A percentile compares a stretch with the other conserved stretches of the same genome.
Evolutionary conservation across 2,329 filamentous ascomycete species (phyloP).

Genomic region (Monilinia fructicola): DNA sequence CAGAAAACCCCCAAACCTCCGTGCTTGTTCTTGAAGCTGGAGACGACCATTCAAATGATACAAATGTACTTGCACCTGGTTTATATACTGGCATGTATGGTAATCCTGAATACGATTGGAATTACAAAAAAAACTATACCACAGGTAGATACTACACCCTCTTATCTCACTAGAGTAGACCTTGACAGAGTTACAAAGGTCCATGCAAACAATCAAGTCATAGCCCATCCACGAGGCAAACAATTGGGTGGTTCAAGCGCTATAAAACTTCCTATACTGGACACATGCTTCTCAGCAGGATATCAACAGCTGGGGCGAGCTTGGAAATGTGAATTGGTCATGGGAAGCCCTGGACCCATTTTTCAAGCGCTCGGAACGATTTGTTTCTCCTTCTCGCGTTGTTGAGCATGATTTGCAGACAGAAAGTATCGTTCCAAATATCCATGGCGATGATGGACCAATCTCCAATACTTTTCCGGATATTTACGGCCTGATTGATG

Average conservation of each 20-base stretch:
- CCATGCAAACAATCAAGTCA: constrained; percentile 18
- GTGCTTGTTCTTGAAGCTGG: constrained; percentile 30
- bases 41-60: constrained; percentile 12
- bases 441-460: constrained; percentile 42
- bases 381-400: constrained; percentile 8
- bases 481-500: neutral
- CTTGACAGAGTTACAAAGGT: constrained; percentile 12
- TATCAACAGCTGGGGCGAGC: constrained; percentile 44
- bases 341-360: constrained; percentile 44
- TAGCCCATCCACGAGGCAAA: constrained; percentile 39
- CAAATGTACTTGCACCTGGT: constrained; percentile 10
- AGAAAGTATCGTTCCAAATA: constrained; percentile 47
- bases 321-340: constrained; percentile 12
- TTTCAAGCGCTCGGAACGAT: constrained; percentile 39
- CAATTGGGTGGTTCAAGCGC: constrained; percentile 41
- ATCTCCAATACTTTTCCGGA: neutral
- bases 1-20: constrained; percentile 20
- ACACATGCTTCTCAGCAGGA: constrained; percentile 33
- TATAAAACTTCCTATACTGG: constrained; percentile 43
- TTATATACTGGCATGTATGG: constrained; percentile 8
- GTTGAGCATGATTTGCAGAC: constrained; percentile 5
- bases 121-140: constrained; percentile 24
- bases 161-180: neutral
- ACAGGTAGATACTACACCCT: neutral
- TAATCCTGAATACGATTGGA: constrained; percentile 33